Conservation (phyloP, 2,329 filamentous ascomycete genomes). For the Colletotrichum gigasporum region DNA sequence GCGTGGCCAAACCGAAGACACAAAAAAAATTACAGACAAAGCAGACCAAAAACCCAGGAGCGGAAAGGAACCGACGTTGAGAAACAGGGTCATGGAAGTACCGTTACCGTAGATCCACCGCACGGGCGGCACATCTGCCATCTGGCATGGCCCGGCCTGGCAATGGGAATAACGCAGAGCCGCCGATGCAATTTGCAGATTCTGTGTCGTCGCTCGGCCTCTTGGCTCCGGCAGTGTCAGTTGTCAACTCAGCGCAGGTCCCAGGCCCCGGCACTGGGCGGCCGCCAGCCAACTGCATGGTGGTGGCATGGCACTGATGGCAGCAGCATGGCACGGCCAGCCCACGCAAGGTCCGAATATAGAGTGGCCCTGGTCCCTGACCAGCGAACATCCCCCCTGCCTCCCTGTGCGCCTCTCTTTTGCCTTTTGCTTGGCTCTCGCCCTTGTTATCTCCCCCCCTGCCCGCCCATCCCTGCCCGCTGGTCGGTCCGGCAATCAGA, state of each 20-base stretch:
- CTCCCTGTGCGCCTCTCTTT: background rate
- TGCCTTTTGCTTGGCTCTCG: background rate
- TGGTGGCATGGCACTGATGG: background rate
- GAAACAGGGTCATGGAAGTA: conserved; percentile 10
- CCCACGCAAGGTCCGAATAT: conserved; percentile 26
- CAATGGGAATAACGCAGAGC: background rate
- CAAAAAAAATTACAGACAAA: background rate
- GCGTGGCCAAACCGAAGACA: background rate
- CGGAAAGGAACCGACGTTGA: conserved; percentile 4
- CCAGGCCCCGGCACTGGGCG: too few relatives aligned
- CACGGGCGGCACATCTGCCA: conserved; percentile 24
- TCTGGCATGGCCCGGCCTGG: conserved; percentile 3
- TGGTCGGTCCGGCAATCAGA: conserved; percentile 24
- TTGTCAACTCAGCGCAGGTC: too few relatives aligned
- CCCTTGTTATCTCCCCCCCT: background rate
- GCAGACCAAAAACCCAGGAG: background rate
- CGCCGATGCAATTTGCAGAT: background rate
- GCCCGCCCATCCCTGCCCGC: background rate
- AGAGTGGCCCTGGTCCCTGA: conserved; percentile 7
- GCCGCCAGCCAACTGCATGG: background rate
- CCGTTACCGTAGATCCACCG: conserved; percentile 21
- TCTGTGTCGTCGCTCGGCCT: background rate
- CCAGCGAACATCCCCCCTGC: background rate
- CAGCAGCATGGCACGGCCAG: background rate
- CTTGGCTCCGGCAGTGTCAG: background rate